These are phyloP conservation scores for Paraconiothyrium sp. DNA, from an alignment of 2,329 filamentous ascomycete species.

Conservation along the genomic window DNA sequence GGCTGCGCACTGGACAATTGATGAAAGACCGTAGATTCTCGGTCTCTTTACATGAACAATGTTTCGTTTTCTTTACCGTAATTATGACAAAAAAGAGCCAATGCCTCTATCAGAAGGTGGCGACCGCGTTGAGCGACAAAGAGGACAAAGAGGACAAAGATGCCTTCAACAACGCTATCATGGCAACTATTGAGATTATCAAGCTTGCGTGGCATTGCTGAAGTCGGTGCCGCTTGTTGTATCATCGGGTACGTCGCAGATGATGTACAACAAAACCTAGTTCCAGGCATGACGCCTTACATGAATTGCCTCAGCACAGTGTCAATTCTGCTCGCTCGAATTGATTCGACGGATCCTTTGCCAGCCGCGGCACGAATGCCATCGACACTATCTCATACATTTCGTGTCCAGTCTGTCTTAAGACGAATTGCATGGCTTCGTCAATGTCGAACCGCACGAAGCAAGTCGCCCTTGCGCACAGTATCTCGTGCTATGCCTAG, in stretches of 20 bases:
- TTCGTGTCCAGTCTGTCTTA: neutral
- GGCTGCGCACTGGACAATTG: too few species aligned
- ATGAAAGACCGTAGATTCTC: too few species aligned
- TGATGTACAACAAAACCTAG: neutral
- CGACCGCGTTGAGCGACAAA: too few species aligned
- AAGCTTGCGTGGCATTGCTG: neutral
- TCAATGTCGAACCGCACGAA: neutral
- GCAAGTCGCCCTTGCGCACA: neutral
- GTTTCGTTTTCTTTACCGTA: too few species aligned
- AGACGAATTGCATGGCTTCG: neutral
- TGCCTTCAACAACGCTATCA: neutral
- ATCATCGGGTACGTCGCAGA: neutral
- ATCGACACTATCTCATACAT: neutral
- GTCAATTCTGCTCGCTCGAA: neutral
- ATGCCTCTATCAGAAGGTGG: neutral
- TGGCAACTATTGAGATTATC: neutral
- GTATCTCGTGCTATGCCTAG: neutral
- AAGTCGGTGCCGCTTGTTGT: neutral
- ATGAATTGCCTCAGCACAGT: neutral
- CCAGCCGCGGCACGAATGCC: neutral
- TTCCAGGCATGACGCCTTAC: neutral
- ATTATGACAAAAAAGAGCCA: neutral
- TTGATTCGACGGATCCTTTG: neutral
- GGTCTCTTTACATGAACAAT: too few species aligned
- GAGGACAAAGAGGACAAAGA: neutral